These are phyloP conservation scores for Thozetella sp. DNA, from an alignment of 495 filamentous ascomycete genomes.

Conservation along the genomic window DNA sequence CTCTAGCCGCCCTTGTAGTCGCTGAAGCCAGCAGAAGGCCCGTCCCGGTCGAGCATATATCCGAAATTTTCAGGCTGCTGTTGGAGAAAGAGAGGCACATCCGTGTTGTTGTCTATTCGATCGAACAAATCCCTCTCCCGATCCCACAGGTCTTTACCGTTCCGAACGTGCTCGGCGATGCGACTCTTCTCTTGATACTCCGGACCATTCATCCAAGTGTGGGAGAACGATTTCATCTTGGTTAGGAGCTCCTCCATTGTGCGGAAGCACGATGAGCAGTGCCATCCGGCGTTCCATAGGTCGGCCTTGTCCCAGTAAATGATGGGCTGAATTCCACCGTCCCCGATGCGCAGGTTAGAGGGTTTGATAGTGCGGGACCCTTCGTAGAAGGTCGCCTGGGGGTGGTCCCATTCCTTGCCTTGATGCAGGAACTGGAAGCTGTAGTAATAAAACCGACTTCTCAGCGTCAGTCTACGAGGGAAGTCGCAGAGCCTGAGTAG, in stretches of 20 bases:
- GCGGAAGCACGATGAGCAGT: conserved; percentile 56
- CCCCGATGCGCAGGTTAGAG: conserved; percentile 45
- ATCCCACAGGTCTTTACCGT: conserved; percentile 54
- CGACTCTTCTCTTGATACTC: conserved; percentile 36
- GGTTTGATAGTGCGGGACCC: conserved; percentile 47
- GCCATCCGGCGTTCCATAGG: conserved; percentile 51
- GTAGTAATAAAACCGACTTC: conserved; percentile 57
- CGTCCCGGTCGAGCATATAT: conserved; percentile 39
- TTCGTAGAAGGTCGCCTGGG: conserved; percentile 55
- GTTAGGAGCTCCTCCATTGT: conserved; percentile 49
- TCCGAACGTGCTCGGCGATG: conserved; percentile 47
- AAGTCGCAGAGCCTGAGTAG: conserved; percentile 49
- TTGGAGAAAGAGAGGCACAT: conserved; percentile 43
- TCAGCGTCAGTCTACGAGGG: conserved; percentile 53
- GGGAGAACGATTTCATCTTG: conserved; percentile 56
- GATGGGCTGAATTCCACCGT: conserved; percentile 30
- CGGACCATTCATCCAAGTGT: conserved; percentile 42
- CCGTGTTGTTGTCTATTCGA: conserved; percentile 39
- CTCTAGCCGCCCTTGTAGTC: conserved; percentile 28
- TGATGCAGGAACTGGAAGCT: conserved; percentile 55
- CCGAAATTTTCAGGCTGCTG: conserved; percentile 28
- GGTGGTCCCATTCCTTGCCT: conserved; percentile 54
- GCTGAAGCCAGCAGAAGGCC: conserved; percentile 35
- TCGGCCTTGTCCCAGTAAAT: conserved; percentile 37
- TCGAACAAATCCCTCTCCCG: conserved; percentile 44